Evolutionary conservation across 768 basidiomycete genomes (phyloP).

Genomic region (Macrolepiota dolichaula): DNA sequence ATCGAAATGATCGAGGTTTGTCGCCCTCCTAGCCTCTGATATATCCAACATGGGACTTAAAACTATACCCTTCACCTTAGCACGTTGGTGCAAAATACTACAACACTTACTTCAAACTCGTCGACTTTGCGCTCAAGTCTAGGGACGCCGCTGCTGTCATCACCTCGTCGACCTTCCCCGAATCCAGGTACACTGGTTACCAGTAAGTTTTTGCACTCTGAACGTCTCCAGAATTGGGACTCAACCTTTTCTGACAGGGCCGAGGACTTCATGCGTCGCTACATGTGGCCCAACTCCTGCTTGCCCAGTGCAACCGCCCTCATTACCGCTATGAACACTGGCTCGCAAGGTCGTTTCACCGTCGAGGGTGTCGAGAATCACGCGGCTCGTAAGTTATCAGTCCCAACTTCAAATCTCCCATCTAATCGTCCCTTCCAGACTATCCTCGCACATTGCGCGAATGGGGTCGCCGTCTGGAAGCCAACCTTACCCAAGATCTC

Average conservation of each 20-base stretch:
- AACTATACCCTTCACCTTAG: slow-evolving; percentile 20
- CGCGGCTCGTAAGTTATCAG: slow-evolving; percentile 56
- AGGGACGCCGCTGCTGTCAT: slow-evolving; percentile 65
- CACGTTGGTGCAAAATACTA: slow-evolving; percentile 58
- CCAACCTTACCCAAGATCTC: slow-evolving; percentile 56
- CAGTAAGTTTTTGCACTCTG: slow-evolving; percentile 47
- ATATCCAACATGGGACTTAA: slow-evolving; percentile 26
- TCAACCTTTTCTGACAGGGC: slow-evolving; percentile 35
- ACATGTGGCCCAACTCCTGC: slow-evolving; percentile 90
- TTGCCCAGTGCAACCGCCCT: slow-evolving; percentile 84
- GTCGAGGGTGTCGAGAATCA: slow-evolving; percentile 86
- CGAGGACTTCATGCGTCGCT: slow-evolving; percentile 83
- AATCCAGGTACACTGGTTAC: slow-evolving; percentile 63
- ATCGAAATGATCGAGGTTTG: slow-evolving; percentile 79
- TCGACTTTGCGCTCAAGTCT: slow-evolving; percentile 75
- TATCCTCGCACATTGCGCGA: slow-evolving; percentile 92
- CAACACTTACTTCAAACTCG: slow-evolving; percentile 69
- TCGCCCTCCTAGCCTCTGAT: slow-evolving; percentile 17
- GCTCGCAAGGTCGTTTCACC: slow-evolving; percentile 73
- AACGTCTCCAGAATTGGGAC: background rate
- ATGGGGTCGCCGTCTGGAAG: slow-evolving; percentile 78
- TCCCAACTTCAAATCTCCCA: background rate
- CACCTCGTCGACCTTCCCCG: slow-evolving; percentile 68
- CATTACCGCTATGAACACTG: slow-evolving; percentile 65
- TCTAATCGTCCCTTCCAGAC: slow-evolving; percentile 33